Conservation (phyloP, 192 early-diverging fungal species). For the Backusella macrospora region DNA sequence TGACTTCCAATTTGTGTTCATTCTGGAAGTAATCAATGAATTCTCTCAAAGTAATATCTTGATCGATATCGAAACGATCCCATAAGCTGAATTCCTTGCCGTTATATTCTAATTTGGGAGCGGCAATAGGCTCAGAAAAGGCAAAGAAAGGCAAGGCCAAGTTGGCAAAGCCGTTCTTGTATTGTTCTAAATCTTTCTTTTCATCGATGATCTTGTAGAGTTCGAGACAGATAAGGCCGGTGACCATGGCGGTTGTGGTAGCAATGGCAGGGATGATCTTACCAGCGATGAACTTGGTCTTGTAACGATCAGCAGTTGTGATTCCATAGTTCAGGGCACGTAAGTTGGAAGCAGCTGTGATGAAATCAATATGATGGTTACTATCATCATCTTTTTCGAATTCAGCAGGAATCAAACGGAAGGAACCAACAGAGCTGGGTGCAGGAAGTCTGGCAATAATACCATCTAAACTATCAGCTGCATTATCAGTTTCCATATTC, state of each 20-base stretch:
- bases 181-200: constrained; percentile 86
- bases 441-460: constrained; percentile 73
- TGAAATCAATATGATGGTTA: constrained; percentile 99
- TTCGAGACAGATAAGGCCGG: constrained; percentile 97
- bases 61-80: constrained; percentile 91
- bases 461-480: constrained; percentile 52
- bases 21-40: constrained; percentile 84
- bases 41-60: constrained; percentile 87
- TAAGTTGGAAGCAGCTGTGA: constrained; percentile 96
- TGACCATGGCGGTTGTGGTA: constrained; percentile 95
- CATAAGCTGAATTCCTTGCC: constrained; percentile 88
- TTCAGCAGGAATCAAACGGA: constrained; percentile 87
- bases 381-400: constrained; percentile 99
- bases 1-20: constrained; percentile 85
- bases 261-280: constrained; percentile 93
- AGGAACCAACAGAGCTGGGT: constrained; percentile 78
- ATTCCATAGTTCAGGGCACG: constrained; percentile 85
- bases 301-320: constrained; percentile 70
- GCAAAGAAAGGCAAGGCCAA: constrained; percentile 98
- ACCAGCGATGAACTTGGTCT: constrained; percentile 88
- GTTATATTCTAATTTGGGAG: constrained; percentile 86
- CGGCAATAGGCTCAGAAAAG: constrained; percentile 97
- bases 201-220: constrained; percentile 90
- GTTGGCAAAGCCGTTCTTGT: constrained; percentile 99
- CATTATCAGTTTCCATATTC: constrained; percentile 43